Conservation (phyloP, 1,284 basidiomycete genomes). For the Microbotryomycetes sp. region DNA sequence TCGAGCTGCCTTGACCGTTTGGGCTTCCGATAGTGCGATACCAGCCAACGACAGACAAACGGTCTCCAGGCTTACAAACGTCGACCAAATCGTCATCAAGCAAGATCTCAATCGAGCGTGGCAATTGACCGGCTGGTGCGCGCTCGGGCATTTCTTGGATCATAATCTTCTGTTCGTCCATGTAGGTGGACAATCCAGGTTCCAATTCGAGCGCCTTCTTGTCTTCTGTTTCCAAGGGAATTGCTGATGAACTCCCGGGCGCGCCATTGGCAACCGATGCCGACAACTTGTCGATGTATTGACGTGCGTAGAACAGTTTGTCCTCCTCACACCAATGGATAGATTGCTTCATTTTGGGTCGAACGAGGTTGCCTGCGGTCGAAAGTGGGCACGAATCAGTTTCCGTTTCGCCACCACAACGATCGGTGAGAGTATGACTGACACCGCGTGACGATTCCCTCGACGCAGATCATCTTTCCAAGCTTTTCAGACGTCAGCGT, state of each 20-base stretch:
- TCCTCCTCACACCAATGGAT: conserved; percentile 92
- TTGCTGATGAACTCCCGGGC: conserved; percentile 83
- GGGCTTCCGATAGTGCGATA: conserved; percentile 87
- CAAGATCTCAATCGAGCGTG: conserved; percentile 90
- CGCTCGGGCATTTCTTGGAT: conserved; percentile 99
- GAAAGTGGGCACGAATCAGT: background rate
- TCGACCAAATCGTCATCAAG: conserved; percentile 96
- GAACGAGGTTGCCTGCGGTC: conserved; percentile 69
- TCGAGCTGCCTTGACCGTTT: conserved; percentile 61
- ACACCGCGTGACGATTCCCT: conserved; percentile 97
- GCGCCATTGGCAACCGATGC: conserved; percentile 58
- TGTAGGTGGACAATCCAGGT: conserved; percentile 85
- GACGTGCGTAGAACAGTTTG: conserved; percentile 72
- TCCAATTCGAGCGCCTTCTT: conserved; percentile 83
- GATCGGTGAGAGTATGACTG: conserved; percentile 25
- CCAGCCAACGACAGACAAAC: conserved; percentile 92
- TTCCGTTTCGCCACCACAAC: background rate
- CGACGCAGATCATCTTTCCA: conserved; percentile 92
- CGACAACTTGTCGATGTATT: conserved; percentile 88
- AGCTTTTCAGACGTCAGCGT: conserved; percentile 82
- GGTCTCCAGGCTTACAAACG: conserved; percentile 94
- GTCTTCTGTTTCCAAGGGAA: conserved; percentile 85
- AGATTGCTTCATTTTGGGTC: conserved; percentile 96
- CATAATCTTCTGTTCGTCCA: conserved; percentile 93
- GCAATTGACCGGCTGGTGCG: conserved; percentile 92